Evolutionary conservation across 2,329 filamentous ascomycete species (phyloP).

Genomic region (Colletotrichum gloeosporioides): DNA sequence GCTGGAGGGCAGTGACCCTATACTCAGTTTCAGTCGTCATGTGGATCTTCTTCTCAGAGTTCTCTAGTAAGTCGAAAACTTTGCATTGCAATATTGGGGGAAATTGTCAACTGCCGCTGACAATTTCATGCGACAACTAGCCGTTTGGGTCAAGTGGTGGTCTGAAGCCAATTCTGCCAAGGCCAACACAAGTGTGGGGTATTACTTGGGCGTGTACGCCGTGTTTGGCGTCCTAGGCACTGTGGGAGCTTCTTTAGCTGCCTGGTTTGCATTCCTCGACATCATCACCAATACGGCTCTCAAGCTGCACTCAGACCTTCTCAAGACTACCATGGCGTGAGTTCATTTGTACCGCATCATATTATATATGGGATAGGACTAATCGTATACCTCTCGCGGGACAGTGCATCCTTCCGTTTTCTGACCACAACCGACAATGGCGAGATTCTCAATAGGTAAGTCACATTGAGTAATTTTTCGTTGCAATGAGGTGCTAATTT

Average conservation of each 20-base stretch:
- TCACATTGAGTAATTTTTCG: background rate
- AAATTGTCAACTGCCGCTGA: too few species aligned
- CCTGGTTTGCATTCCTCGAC: constrained; percentile 10
- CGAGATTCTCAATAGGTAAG: constrained; percentile 5
- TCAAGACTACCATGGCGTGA: background rate
- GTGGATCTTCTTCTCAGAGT: constrained; percentile 9
- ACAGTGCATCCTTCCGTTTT: background rate
- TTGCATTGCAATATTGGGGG: background rate
- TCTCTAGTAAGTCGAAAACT: constrained; percentile 4
- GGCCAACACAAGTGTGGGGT: background rate
- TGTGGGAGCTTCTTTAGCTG: background rate
- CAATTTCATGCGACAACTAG: background rate
- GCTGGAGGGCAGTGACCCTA: background rate
- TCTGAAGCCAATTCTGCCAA: background rate
- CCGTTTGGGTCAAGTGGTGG: constrained; percentile 18
- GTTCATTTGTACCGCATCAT: background rate
- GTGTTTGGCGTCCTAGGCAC: background rate
- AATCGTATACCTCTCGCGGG: too few species aligned
- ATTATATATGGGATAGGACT: too few species aligned
- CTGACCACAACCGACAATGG: background rate
- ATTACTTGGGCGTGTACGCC: constrained; percentile 9
- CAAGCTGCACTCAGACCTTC: background rate
- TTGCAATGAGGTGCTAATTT: too few species aligned
- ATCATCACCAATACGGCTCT: constrained; percentile 11
- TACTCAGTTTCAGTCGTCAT: background rate